Base-by-base conservation (phyloP, 805 yeast species). In the Teunomyces panamensis region DNA sequence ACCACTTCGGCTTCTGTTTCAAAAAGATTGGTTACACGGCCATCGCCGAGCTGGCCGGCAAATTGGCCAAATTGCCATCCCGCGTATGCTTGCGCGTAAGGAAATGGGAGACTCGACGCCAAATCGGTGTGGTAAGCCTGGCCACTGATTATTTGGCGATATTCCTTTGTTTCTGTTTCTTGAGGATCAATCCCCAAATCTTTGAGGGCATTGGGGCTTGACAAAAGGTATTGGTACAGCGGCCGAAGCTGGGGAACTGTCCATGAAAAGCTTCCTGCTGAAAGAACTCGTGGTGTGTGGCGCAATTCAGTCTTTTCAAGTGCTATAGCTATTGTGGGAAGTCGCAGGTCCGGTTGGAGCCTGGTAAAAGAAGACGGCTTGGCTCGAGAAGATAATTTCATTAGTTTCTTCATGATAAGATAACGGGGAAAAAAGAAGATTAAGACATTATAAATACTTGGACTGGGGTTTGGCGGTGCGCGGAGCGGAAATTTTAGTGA, bases 11-110 rank as follows among this genome's bases (percentile, higher is more conserved):
- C 82, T 5, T 75, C 73, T 0, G 85, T 67, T 53, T 87, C 92
- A 68, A 92, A 91, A 39, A 92, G 68, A 58, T 87, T 89, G 5
- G 84, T 78, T 1, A 89, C 97, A 50, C 99, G 72, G 1, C 99
- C 99, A 64, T 92, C 99, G 5, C 99, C 99, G 51, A 92, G 70
- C 64, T 94, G 99, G 2, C 98, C 98, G 0, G 97, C 97, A 80
- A 92, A 92, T 54, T 80, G 81, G 2, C 99, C 98, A 71, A 94
- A 92, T 61, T 92, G 99, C 76, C 85, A 89, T 0, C 99, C 99
- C 1, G 98, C 96, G 65, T 92, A 92, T 0, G 92, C 88, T 64
- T 87, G 91, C 9, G 97, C 81, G 65, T 87, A 92, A 0, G 99
- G 98, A 55, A 80, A 81, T 0, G 86, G 77, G 37, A 54, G 61